Base-by-base conservation (phyloP, 345 rosid species). In the Adansonia digitata region DNA sequence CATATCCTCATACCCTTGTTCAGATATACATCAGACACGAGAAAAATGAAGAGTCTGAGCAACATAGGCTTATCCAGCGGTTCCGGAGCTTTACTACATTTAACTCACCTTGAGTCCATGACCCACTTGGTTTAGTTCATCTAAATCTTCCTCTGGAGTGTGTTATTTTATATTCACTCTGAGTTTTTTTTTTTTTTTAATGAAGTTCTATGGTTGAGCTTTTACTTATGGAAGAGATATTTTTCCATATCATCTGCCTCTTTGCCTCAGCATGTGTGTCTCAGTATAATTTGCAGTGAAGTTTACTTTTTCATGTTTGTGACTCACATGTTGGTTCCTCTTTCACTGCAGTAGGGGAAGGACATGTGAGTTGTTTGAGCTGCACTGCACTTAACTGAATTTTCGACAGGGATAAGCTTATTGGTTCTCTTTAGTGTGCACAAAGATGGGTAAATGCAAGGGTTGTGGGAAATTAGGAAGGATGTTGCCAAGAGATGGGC, bases 401-500 rank as follows among this genome's bases (percentile, higher is more conserved):
- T 53, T 43, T 72, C 80, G 68, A 60, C 72, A 69, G 63, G 72
- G 69, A 71, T 60, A 35, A 20, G 80, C 71, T 59, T 53, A 63
- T 37, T 35, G 78, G 74, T 73, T 81, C 52, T 77, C 74, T 71
- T n/a, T 73, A 73, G 79, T 71, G 80, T 82, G 78, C 84, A 82
- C 76, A 78, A n/a, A 71, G 64, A 94, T 92, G 97, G 92, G 90
- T 51, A 88, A 87, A 83, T 86, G 85, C 92, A 89, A 87, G 86
- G 92, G 95, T 52, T 88, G 89, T 76, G 91, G 90, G 83, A 92
- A 91, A 79, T 77, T 84, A 63, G 91, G 90, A 73, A 91, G 92
- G 80, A 86, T 83, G 92, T 72, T 85, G 82, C 73, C 85, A 8
- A 85, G 83, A 80, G 87, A 79, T 61, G 87, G 83, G 68, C 79